Base-by-base conservation (phyloP, 176 grass and related monocot species). In the Lolium rigidum region DNA sequence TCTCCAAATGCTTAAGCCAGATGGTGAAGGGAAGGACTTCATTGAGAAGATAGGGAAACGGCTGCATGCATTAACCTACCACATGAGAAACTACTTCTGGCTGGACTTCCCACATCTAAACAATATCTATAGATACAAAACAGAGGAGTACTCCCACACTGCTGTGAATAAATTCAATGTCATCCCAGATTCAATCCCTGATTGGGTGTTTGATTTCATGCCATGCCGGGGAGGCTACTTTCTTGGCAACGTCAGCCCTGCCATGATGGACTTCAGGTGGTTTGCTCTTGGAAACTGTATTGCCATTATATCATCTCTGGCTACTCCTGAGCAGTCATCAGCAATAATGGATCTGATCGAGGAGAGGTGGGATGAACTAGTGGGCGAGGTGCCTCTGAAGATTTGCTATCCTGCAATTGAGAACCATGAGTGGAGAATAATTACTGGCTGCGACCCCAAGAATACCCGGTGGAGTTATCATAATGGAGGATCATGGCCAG, bases 111-210 rank as follows among this genome's bases (percentile, higher is more conserved):
- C 90, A 7, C 83, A 98, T 70, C 78, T 98, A 60, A 98, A 98
- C 81, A 92, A 84, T 35, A 98, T 98, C 88, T 98, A 98, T 83
- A 77, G 95, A 87, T 98, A 92, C 80, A 98, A 98, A 79, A 98
- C 95, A 16, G 95, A 98, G 72, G 95, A 98, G 59, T 98, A 94
- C 56, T 98, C 95, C 18, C 95, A 98, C 61, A 98, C 95, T 5
- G 95, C 95, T 55, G 95, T 98, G 24, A 98, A 98, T 65, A 98
- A 98, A 78, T 98, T 98, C 80, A 98, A 98, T 79, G 95, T 95
- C 65, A 98, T 95, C 49, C 95, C 95, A 7, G 95, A 98, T 78
- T 98, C 95, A 7, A 98, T 98, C 48, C 95, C 95, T 35, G 93
- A 98, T 24, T 98, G 95, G 95, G 76, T 98, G 15, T 98, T 98